Evolutionary conservation across 331 rosid species (phyloP).

Genomic region (Stylosanthes scabra): DNA sequence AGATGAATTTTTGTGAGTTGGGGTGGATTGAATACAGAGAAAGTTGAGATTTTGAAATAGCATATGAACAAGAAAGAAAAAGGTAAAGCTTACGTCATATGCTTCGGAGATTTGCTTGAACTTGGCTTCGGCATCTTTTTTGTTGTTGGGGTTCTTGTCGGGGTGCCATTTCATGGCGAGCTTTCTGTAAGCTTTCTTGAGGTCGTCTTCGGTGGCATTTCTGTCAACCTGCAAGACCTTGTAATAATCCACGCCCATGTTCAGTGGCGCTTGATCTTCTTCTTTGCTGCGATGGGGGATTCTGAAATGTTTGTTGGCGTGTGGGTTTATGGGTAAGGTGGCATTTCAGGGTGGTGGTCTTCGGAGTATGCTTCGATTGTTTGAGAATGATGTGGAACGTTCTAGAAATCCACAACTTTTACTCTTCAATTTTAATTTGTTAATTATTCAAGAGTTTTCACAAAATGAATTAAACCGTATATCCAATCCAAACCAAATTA

Average conservation of each 20-base stretch:
- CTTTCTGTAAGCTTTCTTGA: slow-evolving; percentile 67
- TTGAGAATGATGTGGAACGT: slow-evolving; percentile 39
- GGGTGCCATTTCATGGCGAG: slow-evolving; percentile 85
- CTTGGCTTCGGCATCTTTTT: slow-evolving; percentile 70
- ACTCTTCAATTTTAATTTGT: background rate
- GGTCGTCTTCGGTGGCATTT: slow-evolving; percentile 64
- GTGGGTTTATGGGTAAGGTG: background rate
- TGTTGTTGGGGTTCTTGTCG: slow-evolving; percentile 67
- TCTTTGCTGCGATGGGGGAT: background rate
- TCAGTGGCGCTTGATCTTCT: background rate
- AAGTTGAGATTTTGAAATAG: background rate
- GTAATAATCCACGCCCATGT: slow-evolving; percentile 74
- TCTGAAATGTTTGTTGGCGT: background rate
- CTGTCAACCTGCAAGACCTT: slow-evolving; percentile 64
- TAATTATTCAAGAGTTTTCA: too few relatives aligned
- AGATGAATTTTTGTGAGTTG: background rate
- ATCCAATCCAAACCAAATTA: too few relatives aligned
- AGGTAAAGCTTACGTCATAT: slow-evolving; percentile 56
- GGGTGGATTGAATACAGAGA: background rate
- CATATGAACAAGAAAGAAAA: background rate
- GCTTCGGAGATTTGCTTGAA: slow-evolving; percentile 80
- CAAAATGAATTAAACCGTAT: too few relatives aligned
- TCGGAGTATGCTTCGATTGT: background rate
- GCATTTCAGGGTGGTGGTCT: background rate
- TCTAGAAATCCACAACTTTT: slow-evolving; percentile 27